Percentiles rank a stretch among this genome's conserved stretches.
Conservation (phyloP, 257 asterid species). For the Haberlea rhodopensis region DNA sequence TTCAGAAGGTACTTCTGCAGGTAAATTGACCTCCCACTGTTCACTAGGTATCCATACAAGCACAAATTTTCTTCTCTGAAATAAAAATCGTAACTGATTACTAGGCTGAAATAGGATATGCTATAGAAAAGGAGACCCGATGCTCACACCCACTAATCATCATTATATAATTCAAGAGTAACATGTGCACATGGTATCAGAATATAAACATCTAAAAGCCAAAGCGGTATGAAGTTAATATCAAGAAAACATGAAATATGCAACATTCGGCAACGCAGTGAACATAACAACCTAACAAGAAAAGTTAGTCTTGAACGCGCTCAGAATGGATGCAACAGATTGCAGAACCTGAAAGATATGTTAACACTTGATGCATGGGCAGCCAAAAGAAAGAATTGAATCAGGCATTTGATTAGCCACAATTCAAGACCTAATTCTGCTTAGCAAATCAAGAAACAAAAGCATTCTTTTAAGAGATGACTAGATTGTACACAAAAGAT, state of each 20-base stretch:
- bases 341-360: background rate
- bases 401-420: background rate
- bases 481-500: background rate
- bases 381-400: no score
- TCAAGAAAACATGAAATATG: background rate
- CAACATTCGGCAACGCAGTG: background rate
- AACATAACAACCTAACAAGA: background rate
- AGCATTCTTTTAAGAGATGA: slow-evolving; percentile 10
- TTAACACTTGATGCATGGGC: background rate
- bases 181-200: no score
- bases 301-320: background rate
- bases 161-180: background rate
- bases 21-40: slow-evolving; percentile 65
- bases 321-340: background rate
- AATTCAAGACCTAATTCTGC: background rate
- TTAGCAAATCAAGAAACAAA: background rate
- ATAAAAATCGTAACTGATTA: slow-evolving; percentile 23
- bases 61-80: slow-evolving; percentile 64
- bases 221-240: background rate
- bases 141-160: background rate
- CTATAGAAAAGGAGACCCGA: slow-evolving; percentile 15
- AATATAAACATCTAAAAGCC: background rate
- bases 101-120: slow-evolving; percentile 5
- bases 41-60: slow-evolving; percentile 57
- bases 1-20: slow-evolving; percentile 68